These are phyloP conservation scores for Vigna nakashimae DNA, from an alignment of 306 rosid species.

Conservation along the genomic window DNA sequence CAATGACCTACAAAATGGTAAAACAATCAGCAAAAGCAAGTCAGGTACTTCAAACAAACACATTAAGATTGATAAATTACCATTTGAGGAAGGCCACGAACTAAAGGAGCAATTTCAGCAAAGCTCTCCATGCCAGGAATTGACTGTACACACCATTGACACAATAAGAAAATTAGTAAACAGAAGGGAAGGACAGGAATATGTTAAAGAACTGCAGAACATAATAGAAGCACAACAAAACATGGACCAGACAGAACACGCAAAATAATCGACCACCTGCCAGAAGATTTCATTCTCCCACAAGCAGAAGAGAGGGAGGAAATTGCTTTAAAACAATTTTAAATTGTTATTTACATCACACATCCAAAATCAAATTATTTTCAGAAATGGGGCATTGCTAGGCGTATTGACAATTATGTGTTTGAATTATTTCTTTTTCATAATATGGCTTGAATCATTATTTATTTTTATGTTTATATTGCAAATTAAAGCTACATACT, in stretches of 20 bases:
- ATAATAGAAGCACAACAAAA: slow-evolving; percentile 13
- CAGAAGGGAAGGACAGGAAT: slow-evolving; percentile 6
- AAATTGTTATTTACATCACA: too few species aligned
- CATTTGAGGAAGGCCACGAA: slow-evolving; percentile 96
- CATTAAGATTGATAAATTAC: slow-evolving; percentile 48
- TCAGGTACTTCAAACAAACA: slow-evolving; percentile 9
- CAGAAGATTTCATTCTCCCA: not conserved
- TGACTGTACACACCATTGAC: slow-evolving; percentile 57
- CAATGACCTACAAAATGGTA: slow-evolving; percentile 74
- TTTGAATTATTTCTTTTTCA: too few species aligned
- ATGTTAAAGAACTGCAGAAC: slow-evolving; percentile 1
- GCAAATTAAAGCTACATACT: not conserved
- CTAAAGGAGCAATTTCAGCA: slow-evolving; percentile 71
- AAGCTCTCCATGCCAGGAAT: slow-evolving; percentile 94
- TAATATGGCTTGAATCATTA: too few species aligned
- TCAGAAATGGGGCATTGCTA: too few species aligned
- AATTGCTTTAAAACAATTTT: too few species aligned
- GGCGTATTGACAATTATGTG: too few species aligned
- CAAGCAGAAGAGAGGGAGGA: not conserved
- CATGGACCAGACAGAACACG: not conserved
- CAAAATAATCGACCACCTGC: not conserved
- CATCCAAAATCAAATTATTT: too few species aligned
- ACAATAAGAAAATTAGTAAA: slow-evolving; percentile 32
- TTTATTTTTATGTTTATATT: too few species aligned
- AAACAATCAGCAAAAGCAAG: slow-evolving; percentile 39